Conservation (phyloP, 2,329 filamentous ascomycete genomes). For the Teratosphaeria destructans region DNA sequence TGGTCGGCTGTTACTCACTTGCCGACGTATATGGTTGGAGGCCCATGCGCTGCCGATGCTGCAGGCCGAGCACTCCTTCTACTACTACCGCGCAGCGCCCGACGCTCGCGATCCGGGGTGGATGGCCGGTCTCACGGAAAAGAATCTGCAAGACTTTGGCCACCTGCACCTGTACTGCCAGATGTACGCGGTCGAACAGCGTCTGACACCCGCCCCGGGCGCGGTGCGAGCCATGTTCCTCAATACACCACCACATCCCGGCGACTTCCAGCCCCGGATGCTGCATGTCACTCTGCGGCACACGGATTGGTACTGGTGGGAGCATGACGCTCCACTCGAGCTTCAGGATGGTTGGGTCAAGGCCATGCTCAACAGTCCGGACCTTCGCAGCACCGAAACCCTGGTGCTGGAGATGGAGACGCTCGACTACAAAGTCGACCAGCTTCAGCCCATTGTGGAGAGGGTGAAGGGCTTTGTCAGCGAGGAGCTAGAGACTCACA, state of each 20-base stretch:
- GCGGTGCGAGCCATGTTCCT: slow-evolving; percentile 1
- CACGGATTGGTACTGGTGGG: slow-evolving; percentile 29
- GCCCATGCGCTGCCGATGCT: slow-evolving; percentile 20
- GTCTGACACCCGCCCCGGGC: background rate
- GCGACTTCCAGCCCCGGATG: slow-evolving; percentile 9
- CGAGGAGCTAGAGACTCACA: slow-evolving; percentile 27
- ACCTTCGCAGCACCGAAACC: slow-evolving; percentile 19
- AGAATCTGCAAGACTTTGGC: slow-evolving; percentile 10
- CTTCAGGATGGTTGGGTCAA: slow-evolving; percentile 19
- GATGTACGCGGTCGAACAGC: slow-evolving; percentile 19
- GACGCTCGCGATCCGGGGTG: slow-evolving; percentile 4
- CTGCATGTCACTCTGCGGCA: slow-evolving; percentile 27
- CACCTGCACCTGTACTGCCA: slow-evolving; percentile 15
- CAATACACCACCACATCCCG: background rate
- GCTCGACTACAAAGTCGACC: slow-evolving; percentile 34
- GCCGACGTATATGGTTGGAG: slow-evolving; percentile 28
- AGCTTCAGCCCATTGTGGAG: slow-evolving; percentile 37
- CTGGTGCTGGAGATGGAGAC: slow-evolving; percentile 34
- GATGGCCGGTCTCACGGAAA: slow-evolving; percentile 6
- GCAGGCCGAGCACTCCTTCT: slow-evolving; percentile 22
- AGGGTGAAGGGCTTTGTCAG: slow-evolving; percentile 21
- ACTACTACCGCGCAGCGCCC: slow-evolving; percentile 6
- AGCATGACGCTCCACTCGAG: slow-evolving; percentile 16
- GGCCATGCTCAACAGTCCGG: slow-evolving; percentile 12
- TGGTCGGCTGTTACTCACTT: slow-evolving; percentile 24